A percentile compares a stretch with the other conserved stretches of the same genome.
phyloP scores from a whole-genome alignment of 768 basidiomycete genomes.

The Termitomyces bulborhizus region DNA sequence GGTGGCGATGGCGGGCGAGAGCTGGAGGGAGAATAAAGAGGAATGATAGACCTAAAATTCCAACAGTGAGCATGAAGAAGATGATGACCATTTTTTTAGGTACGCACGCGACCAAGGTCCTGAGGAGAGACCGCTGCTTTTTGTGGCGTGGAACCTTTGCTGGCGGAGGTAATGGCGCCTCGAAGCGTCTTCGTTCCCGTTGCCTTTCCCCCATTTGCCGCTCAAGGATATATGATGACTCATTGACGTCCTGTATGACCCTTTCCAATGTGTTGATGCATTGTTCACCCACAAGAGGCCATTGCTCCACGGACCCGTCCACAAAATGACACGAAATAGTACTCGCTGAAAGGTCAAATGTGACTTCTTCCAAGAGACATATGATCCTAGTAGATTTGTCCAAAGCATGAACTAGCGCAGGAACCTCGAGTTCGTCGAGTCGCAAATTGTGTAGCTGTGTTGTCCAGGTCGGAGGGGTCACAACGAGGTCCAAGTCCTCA shows the following conservation, averaged over 20 bases:
- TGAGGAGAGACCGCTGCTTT: slow-evolving; percentile 65
- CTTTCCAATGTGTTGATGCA: slow-evolving; percentile 41
- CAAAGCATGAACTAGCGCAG: slow-evolving; percentile 46
- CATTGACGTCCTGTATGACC: slow-evolving; percentile 48
- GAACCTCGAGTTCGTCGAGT: slow-evolving; percentile 47
- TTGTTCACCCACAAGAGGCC: slow-evolving; percentile 33
- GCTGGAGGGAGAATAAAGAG: slow-evolving; percentile 27
- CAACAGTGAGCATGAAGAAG: slow-evolving; percentile 11
- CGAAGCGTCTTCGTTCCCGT: slow-evolving; percentile 18
- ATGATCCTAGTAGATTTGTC: slow-evolving; percentile 57
- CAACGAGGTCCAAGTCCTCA: slow-evolving; percentile 41
- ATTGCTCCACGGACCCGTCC: slow-evolving; percentile 46
- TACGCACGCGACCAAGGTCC: slow-evolving; percentile 63
- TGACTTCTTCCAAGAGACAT: slow-evolving; percentile 50
- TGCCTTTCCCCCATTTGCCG: slow-evolving; percentile 27
- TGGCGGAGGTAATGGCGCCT: slow-evolving; percentile 19
- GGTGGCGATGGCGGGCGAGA: slow-evolving; percentile 24
- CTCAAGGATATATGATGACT: slow-evolving; percentile 38
- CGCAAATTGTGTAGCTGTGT: slow-evolving; percentile 45
- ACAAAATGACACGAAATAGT: slow-evolving; percentile 49
- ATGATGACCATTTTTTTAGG: slow-evolving; percentile 11
- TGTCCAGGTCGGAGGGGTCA: slow-evolving; percentile 48
- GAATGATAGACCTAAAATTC: slow-evolving; percentile 19
- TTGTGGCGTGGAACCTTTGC: slow-evolving; percentile 47
- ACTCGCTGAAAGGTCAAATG: slow-evolving; percentile 46